Base-by-base conservation (phyloP, 495 filamentous ascomycete genomes). In the Penicillium ochrochloron region DNA sequence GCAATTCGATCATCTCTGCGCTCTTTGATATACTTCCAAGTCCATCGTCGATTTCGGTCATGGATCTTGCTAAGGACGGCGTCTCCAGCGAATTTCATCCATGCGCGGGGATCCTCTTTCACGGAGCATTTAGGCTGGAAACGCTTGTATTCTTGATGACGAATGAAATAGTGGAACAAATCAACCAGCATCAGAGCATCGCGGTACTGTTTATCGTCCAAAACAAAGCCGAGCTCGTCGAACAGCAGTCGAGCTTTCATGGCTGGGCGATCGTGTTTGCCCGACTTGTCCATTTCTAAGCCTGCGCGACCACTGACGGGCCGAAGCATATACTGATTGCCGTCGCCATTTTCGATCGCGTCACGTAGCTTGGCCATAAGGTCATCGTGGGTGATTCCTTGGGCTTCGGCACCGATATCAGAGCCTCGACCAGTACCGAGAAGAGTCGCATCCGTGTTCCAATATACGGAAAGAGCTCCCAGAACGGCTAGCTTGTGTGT, bases 141-240 rank as follows among this genome's bases (percentile, higher is more conserved):
- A 75, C 93, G 96, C 75, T 93, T 96, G 81, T 97, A 96, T 74
- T 99, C 93, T 74, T 98, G 95, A 68, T 99, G 96, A 44, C 94
- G 90, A 68, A 98, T 91, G 74, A 97, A 99, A 73, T 94, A 98
- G 76, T 99, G 95, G 81, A 99, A 98, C 6, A 97, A 85, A 73
- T 99, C 95, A 9, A 97, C 89, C 81, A 99, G 91, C 96, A 98
- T 98, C 61, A 99, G 78, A 1, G 88, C 91, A 80, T 99, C 95
- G 25, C 96, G 90, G 71, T 99, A 99, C 72, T 99, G 95, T 64
- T 97, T 88, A 65, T 98, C 93, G 72, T 99, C 95, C 19, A 99
- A 82, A 19, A 98, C 90, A 56, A 99, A 90, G 29, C 96, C 94
- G 31, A 99, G 92, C 72, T 99, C 95, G 69, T 99, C 92, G 69